Evolutionary conservation across 306 rosid genomes (phyloP).

Genomic region (Carpinus fangiana): DNA sequence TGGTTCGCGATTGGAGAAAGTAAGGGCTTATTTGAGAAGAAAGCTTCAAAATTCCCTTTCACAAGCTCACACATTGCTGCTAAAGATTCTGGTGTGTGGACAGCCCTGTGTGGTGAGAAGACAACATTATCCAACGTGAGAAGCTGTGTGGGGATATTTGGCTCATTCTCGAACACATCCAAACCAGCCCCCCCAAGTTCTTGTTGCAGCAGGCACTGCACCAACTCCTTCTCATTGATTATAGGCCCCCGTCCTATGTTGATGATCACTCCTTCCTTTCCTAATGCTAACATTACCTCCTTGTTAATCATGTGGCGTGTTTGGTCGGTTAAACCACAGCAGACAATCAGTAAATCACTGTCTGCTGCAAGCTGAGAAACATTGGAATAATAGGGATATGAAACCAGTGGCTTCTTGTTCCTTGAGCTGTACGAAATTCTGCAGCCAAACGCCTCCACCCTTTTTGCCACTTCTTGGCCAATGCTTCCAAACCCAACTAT

Average conservation of each 20-base stretch:
- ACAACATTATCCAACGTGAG: conserved; percentile 44
- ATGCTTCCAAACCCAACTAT: conserved; percentile 58
- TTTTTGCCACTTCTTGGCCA: conserved; percentile 51
- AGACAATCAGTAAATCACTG: conserved; percentile 39
- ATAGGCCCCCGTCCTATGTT: conserved; percentile 52
- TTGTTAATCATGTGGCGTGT: conserved; percentile 42
- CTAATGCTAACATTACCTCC: conserved; percentile 45
- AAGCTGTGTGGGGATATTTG: conserved; percentile 40
- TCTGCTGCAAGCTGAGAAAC: conserved; percentile 44
- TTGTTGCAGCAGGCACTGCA: conserved; percentile 21
- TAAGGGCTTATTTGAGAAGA: conserved; percentile 29
- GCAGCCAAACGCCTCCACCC: conserved; percentile 52
- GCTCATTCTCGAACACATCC: conserved; percentile 68
- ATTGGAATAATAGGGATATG: conserved; percentile 39
- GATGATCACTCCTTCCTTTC: conserved; percentile 44
- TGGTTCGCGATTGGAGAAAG: not conserved
- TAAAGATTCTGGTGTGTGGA: not conserved
- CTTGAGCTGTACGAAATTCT: conserved; percentile 47
- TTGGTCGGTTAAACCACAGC: conserved; percentile 46
- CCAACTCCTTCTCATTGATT: conserved; percentile 45
- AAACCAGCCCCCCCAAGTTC: conserved; percentile 46
- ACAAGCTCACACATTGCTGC: not conserved
- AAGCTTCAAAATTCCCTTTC: conserved; percentile 20
- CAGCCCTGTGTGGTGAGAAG: conserved; percentile 11
- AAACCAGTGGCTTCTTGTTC: conserved; percentile 29